A percentile compares a stretch with the other conserved stretches of the same genome.
Evolutionary conservation across 352 stramenopile species (phyloP).

Genomic region (Elongisporangium prolatum): DNA sequence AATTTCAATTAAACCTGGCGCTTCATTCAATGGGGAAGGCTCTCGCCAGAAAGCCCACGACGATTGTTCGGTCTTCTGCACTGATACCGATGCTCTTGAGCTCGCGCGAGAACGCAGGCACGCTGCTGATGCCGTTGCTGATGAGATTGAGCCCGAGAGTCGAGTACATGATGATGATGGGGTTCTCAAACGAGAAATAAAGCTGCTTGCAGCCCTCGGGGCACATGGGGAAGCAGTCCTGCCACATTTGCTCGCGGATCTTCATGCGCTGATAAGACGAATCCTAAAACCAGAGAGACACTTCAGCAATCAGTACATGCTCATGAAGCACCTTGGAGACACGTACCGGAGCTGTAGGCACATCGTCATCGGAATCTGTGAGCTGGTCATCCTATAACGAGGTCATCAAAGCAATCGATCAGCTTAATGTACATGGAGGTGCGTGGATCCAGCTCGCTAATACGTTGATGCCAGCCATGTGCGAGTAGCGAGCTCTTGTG

Average conservation of each 20-base stretch:
- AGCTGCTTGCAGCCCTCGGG: slow-evolving; percentile 64
- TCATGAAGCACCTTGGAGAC: background rate
- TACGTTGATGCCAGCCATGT: background rate
- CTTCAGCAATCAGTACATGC: background rate
- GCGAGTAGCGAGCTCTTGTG: background rate
- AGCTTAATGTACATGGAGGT: background rate
- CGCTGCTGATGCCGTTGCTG: slow-evolving; percentile 78
- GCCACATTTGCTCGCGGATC: slow-evolving; percentile 71
- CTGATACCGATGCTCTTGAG: slow-evolving; percentile 72
- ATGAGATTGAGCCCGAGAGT: slow-evolving; percentile 83
- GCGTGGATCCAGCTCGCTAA: no score
- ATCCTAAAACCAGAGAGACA: background rate
- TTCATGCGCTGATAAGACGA: slow-evolving; percentile 1
- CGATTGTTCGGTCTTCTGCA: slow-evolving; percentile 66
- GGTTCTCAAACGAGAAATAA: slow-evolving; percentile 69
- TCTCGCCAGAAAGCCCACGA: slow-evolving; percentile 71
- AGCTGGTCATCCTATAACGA: background rate
- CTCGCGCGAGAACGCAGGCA: slow-evolving; percentile 75
- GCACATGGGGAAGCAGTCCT: slow-evolving; percentile 78
- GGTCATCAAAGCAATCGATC: background rate
- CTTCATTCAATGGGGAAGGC: slow-evolving; percentile 62
- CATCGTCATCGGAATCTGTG: background rate
- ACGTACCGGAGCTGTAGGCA: background rate
- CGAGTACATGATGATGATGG: slow-evolving; percentile 74
- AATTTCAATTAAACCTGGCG: background rate